phyloP scores from a whole-genome alignment of 352 stramenopile genomes.

The Peronospora destructor region DNA sequence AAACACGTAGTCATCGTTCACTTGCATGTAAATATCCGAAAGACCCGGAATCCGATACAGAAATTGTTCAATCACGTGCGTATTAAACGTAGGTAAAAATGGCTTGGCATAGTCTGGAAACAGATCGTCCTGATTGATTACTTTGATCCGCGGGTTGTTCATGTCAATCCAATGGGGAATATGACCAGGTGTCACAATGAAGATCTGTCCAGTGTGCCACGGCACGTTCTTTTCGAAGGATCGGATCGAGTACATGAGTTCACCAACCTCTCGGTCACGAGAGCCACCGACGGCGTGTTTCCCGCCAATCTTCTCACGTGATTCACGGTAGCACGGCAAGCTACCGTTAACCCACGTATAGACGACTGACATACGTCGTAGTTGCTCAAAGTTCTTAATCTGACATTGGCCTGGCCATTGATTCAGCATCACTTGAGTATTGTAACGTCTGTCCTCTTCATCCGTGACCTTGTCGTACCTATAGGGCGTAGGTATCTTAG shows the following conservation, averaged over 20 bases:
- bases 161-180: conserved; percentile 81
- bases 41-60: conserved; percentile 78
- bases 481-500: conserved; percentile 33
- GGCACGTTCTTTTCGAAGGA: conserved; percentile 78
- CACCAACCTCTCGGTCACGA: conserved; percentile 81
- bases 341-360: conserved; percentile 88
- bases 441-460: conserved; percentile 45
- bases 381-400: conserved; percentile 81
- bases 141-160: conserved; percentile 74
- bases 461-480: conserved; percentile 45
- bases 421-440: conserved; percentile 41
- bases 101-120: conserved; percentile 76
- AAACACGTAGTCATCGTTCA: conserved; percentile 89
- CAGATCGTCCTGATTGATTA: conserved; percentile 84
- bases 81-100: conserved; percentile 84
- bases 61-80: conserved; percentile 86
- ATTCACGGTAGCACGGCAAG: conserved; percentile 76
- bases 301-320: conserved; percentile 54
- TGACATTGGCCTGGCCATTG: conserved; percentile 70
- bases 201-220: conserved; percentile 81
- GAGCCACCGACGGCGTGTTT: conserved; percentile 71
- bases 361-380: conserved; percentile 83
- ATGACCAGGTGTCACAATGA: conserved; percentile 76
- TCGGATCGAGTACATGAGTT: conserved; percentile 84
- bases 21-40: conserved; percentile 84